Evolutionary conservation across 2,329 filamentous ascomycete genomes (phyloP).

Genomic region (Ascochyta lentis): DNA sequence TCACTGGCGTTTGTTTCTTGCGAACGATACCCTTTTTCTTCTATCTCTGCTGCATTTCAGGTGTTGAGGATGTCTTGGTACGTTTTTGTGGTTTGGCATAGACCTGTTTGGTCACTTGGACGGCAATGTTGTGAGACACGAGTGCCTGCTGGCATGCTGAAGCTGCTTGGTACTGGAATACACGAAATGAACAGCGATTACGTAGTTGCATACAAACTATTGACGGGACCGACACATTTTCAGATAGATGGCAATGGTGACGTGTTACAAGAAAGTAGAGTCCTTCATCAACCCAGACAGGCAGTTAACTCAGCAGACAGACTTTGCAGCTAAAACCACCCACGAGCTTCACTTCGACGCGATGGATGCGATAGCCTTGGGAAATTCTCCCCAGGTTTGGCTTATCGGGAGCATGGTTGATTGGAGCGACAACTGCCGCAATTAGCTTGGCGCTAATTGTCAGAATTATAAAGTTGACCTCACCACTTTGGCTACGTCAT

Average conservation of each 20-base stretch:
- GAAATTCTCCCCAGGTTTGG: background rate
- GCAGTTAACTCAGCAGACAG: no score
- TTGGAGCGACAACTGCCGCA: background rate
- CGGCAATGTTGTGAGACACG: background rate
- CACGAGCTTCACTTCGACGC: no score
- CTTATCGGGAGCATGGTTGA: background rate
- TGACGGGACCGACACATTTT: background rate
- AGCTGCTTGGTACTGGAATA: background rate
- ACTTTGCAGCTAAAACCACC: no score
- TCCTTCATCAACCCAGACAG: background rate
- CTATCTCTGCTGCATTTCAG: constrained; percentile 16
- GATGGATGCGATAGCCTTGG: background rate
- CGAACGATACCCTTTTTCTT: constrained; percentile 38
- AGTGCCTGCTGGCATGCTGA: background rate
- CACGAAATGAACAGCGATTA: background rate
- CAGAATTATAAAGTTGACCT: constrained; percentile 4
- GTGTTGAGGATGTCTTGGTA: background rate
- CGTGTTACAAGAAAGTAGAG: background rate
- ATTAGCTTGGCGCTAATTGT: constrained; percentile 9
- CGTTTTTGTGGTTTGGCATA: background rate
- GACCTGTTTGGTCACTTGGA: background rate
- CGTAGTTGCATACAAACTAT: background rate
- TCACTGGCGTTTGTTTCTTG: constrained; percentile 23
- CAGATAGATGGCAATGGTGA: background rate
- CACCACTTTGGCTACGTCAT: constrained; percentile 18